Evolutionary conservation across 2,329 filamentous ascomycete species (phyloP).

Genomic region (Botrytis fragariae): DNA sequence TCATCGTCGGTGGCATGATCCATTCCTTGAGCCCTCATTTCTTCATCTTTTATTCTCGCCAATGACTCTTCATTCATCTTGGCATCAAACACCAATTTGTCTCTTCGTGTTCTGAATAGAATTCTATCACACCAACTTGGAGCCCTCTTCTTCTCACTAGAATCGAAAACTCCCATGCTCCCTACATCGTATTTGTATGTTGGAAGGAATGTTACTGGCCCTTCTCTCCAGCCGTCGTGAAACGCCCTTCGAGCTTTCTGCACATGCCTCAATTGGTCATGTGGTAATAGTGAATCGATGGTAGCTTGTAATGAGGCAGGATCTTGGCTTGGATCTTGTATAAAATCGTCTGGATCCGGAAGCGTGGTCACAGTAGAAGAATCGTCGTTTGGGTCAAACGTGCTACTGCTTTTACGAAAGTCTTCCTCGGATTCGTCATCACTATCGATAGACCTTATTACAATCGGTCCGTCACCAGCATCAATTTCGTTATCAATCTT

Average conservation of each 20-base stretch:
- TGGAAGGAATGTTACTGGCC: conserved; percentile 80
- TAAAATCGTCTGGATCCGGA: conserved; percentile 64
- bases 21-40: conserved; percentile 79
- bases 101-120: conserved; percentile 73
- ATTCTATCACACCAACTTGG: conserved; percentile 98
- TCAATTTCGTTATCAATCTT: conserved; percentile 39
- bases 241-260: conserved; percentile 78
- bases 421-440: conserved; percentile 46
- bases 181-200: conserved; percentile 98
- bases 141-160: conserved; percentile 87
- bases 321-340: conserved; percentile 68
- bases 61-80: conserved; percentile 63
- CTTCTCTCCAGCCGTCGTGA: conserved; percentile 89
- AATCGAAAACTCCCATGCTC: conserved; percentile 89
- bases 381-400: conserved; percentile 38
- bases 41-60: conserved; percentile 70
- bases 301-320: conserved; percentile 87
- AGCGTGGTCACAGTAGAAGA: conserved; percentile 42
- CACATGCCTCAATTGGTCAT: conserved; percentile 79
- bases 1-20: conserved; percentile 74
- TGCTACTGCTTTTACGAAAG: conserved; percentile 27
- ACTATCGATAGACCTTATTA: conserved; percentile 43
- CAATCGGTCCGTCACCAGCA: conserved; percentile 51
- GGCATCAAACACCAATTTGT: conserved; percentile 64
- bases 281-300: conserved; percentile 78